Evolutionary conservation across 2,329 filamentous ascomycete species (phyloP).

Genomic region (Xylariaceae sp.): DNA sequence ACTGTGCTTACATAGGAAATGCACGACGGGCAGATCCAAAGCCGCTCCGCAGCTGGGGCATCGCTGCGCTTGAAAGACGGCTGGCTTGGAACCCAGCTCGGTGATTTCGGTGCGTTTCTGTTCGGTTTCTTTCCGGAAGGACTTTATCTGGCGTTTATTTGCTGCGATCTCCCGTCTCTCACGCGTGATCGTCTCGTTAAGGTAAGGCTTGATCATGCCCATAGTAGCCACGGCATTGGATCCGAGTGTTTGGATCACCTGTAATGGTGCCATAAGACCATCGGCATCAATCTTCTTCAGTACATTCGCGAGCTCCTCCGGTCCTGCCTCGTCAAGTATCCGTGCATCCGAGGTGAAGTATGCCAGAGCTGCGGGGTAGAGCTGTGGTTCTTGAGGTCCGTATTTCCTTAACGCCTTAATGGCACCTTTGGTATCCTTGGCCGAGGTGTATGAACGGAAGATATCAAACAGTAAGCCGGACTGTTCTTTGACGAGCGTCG

Average conservation of each 20-base stretch:
- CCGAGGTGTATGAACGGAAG: slow-evolving; percentile 90
- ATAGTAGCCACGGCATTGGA: slow-evolving; percentile 76
- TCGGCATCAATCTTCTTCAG: slow-evolving; percentile 85
- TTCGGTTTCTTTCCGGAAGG: slow-evolving; percentile 79
- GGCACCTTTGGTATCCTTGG: slow-evolving; percentile 85
- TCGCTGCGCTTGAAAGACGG: slow-evolving; percentile 84
- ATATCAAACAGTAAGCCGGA: slow-evolving; percentile 91
- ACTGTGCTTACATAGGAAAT: slow-evolving; percentile 95
- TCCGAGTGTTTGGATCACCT: slow-evolving; percentile 90
- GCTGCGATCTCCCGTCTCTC: slow-evolving; percentile 79
- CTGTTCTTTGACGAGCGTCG: slow-evolving; percentile 88
- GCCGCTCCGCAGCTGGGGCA: slow-evolving; percentile 77
- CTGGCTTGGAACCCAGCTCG: slow-evolving; percentile 73
- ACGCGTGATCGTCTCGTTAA: slow-evolving; percentile 80
- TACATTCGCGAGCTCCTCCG: slow-evolving; percentile 75
- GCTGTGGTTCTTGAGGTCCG: slow-evolving; percentile 80
- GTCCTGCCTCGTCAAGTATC: slow-evolving; percentile 79
- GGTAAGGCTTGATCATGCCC: slow-evolving; percentile 93
- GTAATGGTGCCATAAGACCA: slow-evolving; percentile 88
- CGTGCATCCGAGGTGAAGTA: slow-evolving; percentile 86
- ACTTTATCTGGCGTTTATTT: slow-evolving; percentile 77
- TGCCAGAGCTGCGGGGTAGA: slow-evolving; percentile 87
- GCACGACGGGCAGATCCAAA: slow-evolving; percentile 84
- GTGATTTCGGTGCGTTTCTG: slow-evolving; percentile 74
- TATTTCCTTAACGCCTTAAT: slow-evolving; percentile 90